Evolutionary conservation across 2,329 filamentous ascomycete genomes (phyloP), one percentile per base, ranked within the genome.

Genomic region (Stromatinia cepivora): DNA sequence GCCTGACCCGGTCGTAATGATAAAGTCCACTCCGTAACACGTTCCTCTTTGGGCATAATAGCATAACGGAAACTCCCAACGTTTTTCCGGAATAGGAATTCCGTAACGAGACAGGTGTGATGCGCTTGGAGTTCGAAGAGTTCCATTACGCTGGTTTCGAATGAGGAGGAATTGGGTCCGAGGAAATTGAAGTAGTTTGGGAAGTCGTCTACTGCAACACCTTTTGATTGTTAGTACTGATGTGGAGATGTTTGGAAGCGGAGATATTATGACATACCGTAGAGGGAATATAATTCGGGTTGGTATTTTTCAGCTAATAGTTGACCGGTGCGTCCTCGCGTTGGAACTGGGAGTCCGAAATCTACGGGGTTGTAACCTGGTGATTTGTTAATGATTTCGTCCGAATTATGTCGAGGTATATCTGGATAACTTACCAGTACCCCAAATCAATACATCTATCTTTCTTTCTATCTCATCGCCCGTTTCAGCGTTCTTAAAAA

Each of bases 131-230:
- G 28, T 5, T 64, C 61, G 61, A 64, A 64, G 13, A 64, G 48
- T 11, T 53, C 34, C 17, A 64, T 64, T 3, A 64, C 20, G 22
- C 61, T 64, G 22, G 48, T 52, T 39, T 64, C 61, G 20, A 53
- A 64, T 25, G 61, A 64, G 2, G 61, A 64, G 34, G 31, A 53
- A 15, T 64, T 64, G 28, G 34, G 61, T 9, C 61, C 61, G 4
- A 64, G 61, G 31, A 64, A 64, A 10, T 53, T 64, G 61, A 53
- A 64, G 34, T 53, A 64, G 13, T 64, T 64, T 4, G 61, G 48
- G 31, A 64, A 64, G 34, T 64, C 61, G 17, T 64, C 61, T 13
- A 64, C 48, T 20, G 48, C 61, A 10, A 64, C 61, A 20, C 61
- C 34, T 53, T n/a, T 28, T 28, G 17, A 22, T 56, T 56, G 31